Percentiles rank a stretch among this genome's conserved stretches.
Conservation (phyloP, 441 rosid genomes). For the Daphne laureola region DNA sequence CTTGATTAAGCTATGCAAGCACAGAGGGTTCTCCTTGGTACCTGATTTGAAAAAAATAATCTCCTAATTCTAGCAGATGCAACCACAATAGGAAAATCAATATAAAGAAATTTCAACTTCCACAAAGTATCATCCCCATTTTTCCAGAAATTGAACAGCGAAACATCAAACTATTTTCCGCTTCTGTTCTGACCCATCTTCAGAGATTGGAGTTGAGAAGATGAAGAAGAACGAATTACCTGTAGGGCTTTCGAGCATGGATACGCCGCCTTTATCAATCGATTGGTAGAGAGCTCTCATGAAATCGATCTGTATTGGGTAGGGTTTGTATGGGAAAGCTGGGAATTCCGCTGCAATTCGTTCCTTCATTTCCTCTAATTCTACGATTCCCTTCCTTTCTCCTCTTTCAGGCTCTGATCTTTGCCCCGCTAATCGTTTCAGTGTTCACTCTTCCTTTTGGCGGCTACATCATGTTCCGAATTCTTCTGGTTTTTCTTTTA, state of each 20-base stretch:
- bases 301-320: slow-evolving; percentile 76
- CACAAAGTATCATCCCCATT: background rate
- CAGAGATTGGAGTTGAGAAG: background rate
- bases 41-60: background rate
- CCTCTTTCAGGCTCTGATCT: no score
- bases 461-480: no score
- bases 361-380: slow-evolving; percentile 21
- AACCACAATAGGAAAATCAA: no score
- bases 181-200: no score
- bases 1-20: no score
- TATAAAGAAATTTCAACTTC: no score
- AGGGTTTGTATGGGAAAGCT: slow-evolving; percentile 72
- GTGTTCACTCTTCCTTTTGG: no score
- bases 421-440: no score
- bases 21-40: background rate
- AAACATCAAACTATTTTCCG: background rate
- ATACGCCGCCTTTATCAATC: slow-evolving; percentile 75
- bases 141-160: slow-evolving; percentile 1
- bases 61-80: no score
- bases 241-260: slow-evolving; percentile 96
- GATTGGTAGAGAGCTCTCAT: slow-evolving; percentile 72
- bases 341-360: slow-evolving; percentile 32
- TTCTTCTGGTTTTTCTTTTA: no score
- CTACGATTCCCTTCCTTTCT: no score
- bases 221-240: slow-evolving; percentile 26